Conservation (phyloP, 345 rosid genomes). For the Salix suchowensis region DNA sequence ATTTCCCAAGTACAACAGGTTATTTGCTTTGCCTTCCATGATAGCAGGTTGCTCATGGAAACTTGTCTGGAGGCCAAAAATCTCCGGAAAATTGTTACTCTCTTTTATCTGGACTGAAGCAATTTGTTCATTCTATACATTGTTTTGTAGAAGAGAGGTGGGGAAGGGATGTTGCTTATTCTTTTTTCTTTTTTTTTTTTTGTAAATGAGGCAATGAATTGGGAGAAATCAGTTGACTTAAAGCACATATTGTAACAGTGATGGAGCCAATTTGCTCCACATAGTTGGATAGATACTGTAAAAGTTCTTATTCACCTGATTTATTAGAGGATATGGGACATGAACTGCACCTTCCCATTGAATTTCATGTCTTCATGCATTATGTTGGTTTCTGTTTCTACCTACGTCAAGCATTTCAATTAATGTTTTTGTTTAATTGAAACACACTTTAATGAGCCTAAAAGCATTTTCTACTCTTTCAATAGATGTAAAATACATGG, state of each 20-base stretch:
- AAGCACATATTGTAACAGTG: constrained; percentile 7
- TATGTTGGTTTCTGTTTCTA: neutral
- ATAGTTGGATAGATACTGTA: constrained; percentile 5
- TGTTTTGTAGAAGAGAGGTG: neutral
- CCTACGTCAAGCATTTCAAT: neutral
- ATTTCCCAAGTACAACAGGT: constrained; percentile 95
- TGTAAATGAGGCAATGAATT: constrained; percentile 20
- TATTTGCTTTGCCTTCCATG: constrained; percentile 96
- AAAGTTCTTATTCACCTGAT: neutral
- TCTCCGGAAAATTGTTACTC: constrained; percentile 83
- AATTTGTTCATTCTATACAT: constrained; percentile 13
- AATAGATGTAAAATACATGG: no score
- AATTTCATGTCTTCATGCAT: neutral
- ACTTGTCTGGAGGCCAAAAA: constrained; percentile 95
- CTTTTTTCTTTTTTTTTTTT: neutral
- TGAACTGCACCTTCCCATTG: neutral
- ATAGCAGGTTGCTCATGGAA: constrained; percentile 86
- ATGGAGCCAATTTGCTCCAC: constrained; percentile 25
- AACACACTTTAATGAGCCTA: no score
- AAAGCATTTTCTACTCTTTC: no score
- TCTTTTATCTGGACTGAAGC: constrained; percentile 81
- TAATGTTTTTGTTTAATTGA: no score
- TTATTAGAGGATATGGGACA: neutral
- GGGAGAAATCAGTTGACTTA: neutral
- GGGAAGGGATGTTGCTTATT: constrained; percentile 11